Percentiles rank a stretch among this genome's conserved stretches.
Evolutionary conservation across 208 protist genomes (phyloP).

Genomic region (Leishmania aethiopica): DNA sequence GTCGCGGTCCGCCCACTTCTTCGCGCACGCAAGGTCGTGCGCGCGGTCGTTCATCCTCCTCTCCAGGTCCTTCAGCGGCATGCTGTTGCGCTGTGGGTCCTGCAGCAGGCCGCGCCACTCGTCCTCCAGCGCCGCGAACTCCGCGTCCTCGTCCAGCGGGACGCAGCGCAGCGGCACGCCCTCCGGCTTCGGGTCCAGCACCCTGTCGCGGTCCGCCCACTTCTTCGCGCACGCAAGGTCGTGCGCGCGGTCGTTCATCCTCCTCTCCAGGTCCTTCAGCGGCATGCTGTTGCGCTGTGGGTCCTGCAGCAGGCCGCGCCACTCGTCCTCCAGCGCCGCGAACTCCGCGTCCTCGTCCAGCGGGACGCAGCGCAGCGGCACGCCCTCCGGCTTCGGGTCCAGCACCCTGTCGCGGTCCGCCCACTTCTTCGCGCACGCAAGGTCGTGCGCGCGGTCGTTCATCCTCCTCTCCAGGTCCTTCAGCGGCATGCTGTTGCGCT

Average conservation of each 20-base stretch:
- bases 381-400: conserved; percentile 47
- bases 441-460: conserved; percentile 48
- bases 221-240: conserved; percentile 49
- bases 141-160: conserved; percentile 39
- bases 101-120: conserved; percentile 20
- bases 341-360: conserved; percentile 49
- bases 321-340: conserved; percentile 28
- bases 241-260: conserved; percentile 28
- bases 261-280: background rate
- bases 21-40: conserved; percentile 41
- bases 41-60: conserved; percentile 37
- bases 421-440: conserved; percentile 44
- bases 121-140: conserved; percentile 37
- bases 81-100: conserved; percentile 2
- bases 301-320: conserved; percentile 12
- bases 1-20: conserved; percentile 42
- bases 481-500: background rate
- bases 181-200: conserved; percentile 47
- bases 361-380: conserved; percentile 36
- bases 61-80: conserved; percentile 35
- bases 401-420: conserved; percentile 39
- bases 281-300: background rate
- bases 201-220: conserved; percentile 35
- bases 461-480: conserved; percentile 35
- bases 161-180: conserved; percentile 51